These are phyloP conservation scores for Immersiella caudata DNA, from an alignment of 495 filamentous ascomycete species.

Conservation along the genomic window DNA sequence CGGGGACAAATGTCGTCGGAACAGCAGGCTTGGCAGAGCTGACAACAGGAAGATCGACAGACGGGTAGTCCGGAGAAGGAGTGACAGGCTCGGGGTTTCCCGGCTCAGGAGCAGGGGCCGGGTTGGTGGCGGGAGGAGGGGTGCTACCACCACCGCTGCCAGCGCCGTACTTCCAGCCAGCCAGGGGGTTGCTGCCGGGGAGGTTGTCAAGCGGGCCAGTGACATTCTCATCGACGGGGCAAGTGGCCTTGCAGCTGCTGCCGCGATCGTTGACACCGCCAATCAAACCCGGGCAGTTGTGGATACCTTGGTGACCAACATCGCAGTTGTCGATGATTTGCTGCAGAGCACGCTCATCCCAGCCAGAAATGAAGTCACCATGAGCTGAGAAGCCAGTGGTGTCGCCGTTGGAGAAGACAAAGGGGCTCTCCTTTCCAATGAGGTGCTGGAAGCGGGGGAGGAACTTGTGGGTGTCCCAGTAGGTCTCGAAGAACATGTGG, in stretches of 20 bases:
- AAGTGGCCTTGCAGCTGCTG: conserved; percentile 51
- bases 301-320: conserved; percentile 52
- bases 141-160: conserved; percentile 35
- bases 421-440: conserved; percentile 60
- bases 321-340: conserved; percentile 64
- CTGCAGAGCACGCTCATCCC: conserved; percentile 65
- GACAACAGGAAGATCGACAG: conserved; percentile 13
- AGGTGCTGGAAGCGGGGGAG: conserved; percentile 55
- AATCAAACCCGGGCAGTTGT: conserved; percentile 57
- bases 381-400: conserved; percentile 62
- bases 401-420: conserved; percentile 66
- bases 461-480: conserved; percentile 63
- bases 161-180: conserved; percentile 42
- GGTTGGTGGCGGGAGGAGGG: background rate
- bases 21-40: conserved; percentile 5
- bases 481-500: conserved; percentile 71
- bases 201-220: conserved; percentile 45
- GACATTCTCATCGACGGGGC: conserved; percentile 42
- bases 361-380: conserved; percentile 74
- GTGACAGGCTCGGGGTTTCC: conserved; percentile 3
- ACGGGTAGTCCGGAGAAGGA: conserved; percentile 7
- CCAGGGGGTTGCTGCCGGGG: conserved; percentile 61
- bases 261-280: conserved; percentile 44
- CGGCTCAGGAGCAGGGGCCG: conserved; percentile 22
- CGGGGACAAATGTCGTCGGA: conserved; percentile 12